These are phyloP conservation scores for Verbascum thapsus DNA, from an alignment of 257 asterid species.

Conservation along the genomic window DNA sequence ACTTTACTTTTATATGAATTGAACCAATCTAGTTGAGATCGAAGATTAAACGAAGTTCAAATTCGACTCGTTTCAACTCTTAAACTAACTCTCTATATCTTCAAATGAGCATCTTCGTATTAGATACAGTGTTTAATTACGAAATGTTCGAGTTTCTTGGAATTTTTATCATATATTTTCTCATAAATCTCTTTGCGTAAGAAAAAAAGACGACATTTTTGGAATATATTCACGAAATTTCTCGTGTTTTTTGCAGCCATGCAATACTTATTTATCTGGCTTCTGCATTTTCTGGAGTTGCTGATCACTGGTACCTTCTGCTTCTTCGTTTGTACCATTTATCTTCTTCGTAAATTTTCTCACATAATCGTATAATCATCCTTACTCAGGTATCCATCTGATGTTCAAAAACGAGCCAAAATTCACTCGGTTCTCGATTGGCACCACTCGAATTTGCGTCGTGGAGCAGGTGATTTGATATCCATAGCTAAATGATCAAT, in stretches of 20 bases:
- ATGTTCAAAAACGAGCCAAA: slow-evolving; percentile 70
- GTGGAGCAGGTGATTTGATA: slow-evolving; percentile 71
- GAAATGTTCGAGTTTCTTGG: no score
- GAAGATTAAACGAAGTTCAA: no score
- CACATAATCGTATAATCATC: neutral
- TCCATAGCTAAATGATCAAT: neutral
- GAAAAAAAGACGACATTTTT: no score
- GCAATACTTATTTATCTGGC: slow-evolving; percentile 84
- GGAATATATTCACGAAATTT: no score
- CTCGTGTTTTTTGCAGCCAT: slow-evolving; percentile 78
- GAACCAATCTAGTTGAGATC: no score
- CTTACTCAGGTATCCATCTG: slow-evolving; percentile 87
- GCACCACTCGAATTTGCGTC: slow-evolving; percentile 85
- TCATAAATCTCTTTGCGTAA: no score
- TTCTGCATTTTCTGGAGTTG: slow-evolving; percentile 71
- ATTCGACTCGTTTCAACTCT: no score
- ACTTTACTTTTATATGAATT: no score
- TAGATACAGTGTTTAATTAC: no score
- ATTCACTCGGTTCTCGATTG: slow-evolving; percentile 87
- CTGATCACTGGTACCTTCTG: slow-evolving; percentile 82
- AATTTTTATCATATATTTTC: no score
- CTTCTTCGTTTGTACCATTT: neutral
- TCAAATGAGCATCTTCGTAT: no score
- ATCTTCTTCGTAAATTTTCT: neutral
- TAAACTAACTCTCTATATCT: no score